Evolutionary conservation across 495 filamentous ascomycete species (phyloP).

Genomic region (Trichoderma erinaceum): DNA sequence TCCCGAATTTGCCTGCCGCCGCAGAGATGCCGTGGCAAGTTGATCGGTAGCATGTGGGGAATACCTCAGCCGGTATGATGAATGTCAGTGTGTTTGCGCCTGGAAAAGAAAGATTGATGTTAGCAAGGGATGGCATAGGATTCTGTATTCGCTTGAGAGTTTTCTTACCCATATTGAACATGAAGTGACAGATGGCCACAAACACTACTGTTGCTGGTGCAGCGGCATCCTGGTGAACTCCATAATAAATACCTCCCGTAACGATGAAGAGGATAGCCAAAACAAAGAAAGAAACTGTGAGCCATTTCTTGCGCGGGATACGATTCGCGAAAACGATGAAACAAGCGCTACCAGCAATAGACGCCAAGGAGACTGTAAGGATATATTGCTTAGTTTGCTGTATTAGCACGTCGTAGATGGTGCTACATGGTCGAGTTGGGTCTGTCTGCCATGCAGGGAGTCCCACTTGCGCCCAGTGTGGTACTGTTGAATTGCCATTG

Average conservation of each 20-base stretch:
- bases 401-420: slow-evolving; percentile 58
- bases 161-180: slow-evolving; percentile 70
- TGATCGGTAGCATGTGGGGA: slow-evolving; percentile 80
- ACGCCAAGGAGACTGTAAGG: slow-evolving; percentile 60
- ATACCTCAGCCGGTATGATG: slow-evolving; percentile 85
- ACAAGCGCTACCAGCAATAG: slow-evolving; percentile 48
- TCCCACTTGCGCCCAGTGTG: slow-evolving; percentile 21
- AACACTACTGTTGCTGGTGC: slow-evolving; percentile 49
- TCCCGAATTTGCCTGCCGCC: slow-evolving; percentile 76
- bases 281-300: slow-evolving; percentile 59
- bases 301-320: slow-evolving; percentile 46
- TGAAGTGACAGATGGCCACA: slow-evolving; percentile 73
- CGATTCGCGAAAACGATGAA: slow-evolving; percentile 50
- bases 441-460: slow-evolving; percentile 34
- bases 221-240: slow-evolving; percentile 32
- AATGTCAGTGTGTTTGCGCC: slow-evolving; percentile 85
- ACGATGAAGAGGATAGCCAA: slow-evolving; percentile 68
- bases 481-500: slow-evolving; percentile 32
- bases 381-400: slow-evolving; percentile 62
- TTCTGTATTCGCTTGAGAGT: not conserved
- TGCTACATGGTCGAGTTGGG: slow-evolving; percentile 35
- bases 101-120: slow-evolving; percentile 6
- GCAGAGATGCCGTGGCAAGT: slow-evolving; percentile 84
- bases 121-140: not conserved
- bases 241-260: slow-evolving; percentile 66